These are phyloP conservation scores for Colletotrichum coccodes DNA, from an alignment of 2,329 filamentous ascomycete genomes.

Conservation along the genomic window DNA sequence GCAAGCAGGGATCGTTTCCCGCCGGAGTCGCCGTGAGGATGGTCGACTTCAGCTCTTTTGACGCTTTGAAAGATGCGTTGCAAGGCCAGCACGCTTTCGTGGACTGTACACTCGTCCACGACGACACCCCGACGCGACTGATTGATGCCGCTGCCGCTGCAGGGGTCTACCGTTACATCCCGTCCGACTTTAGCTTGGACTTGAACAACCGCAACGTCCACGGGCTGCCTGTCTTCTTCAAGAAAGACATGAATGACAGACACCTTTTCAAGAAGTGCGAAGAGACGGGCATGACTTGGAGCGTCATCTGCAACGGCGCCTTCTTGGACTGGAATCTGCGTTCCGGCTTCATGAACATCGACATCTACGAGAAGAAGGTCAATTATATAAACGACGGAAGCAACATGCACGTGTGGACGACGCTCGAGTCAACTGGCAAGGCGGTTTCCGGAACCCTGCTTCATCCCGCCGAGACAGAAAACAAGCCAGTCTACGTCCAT, in stretches of 20 bases:
- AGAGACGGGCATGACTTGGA: slow-evolving; percentile 37
- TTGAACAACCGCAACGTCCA: slow-evolving; percentile 35
- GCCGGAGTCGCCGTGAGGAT: slow-evolving; percentile 52
- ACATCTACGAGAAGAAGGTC: slow-evolving; percentile 36
- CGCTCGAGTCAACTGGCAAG: slow-evolving; percentile 37
- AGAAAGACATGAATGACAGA: slow-evolving; percentile 32
- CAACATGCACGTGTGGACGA: slow-evolving; percentile 36
- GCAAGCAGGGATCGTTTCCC: slow-evolving; percentile 42
- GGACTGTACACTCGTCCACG: slow-evolving; percentile 40
- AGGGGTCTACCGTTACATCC: slow-evolving; percentile 70
- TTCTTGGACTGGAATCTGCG: slow-evolving; percentile 42
- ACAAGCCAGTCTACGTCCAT: slow-evolving; percentile 38
- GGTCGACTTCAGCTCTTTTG: slow-evolving; percentile 57
- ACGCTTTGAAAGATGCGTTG: slow-evolving; percentile 61
- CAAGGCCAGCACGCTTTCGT: slow-evolving; percentile 67
- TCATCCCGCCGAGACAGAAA: slow-evolving; percentile 40
- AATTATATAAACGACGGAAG: slow-evolving; percentile 38
- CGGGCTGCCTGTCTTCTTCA: slow-evolving; percentile 34
- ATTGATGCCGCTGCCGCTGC: slow-evolving; percentile 68
- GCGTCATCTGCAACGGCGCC: slow-evolving; percentile 39
- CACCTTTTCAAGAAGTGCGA: slow-evolving; percentile 7
- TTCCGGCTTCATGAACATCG: slow-evolving; percentile 36
- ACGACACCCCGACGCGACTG: slow-evolving; percentile 52
- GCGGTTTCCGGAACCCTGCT: slow-evolving; percentile 38
- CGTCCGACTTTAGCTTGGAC: slow-evolving; percentile 64